Base-by-base conservation (phyloP, 306 rosid genomes). In the Arachis hypogaea region DNA sequence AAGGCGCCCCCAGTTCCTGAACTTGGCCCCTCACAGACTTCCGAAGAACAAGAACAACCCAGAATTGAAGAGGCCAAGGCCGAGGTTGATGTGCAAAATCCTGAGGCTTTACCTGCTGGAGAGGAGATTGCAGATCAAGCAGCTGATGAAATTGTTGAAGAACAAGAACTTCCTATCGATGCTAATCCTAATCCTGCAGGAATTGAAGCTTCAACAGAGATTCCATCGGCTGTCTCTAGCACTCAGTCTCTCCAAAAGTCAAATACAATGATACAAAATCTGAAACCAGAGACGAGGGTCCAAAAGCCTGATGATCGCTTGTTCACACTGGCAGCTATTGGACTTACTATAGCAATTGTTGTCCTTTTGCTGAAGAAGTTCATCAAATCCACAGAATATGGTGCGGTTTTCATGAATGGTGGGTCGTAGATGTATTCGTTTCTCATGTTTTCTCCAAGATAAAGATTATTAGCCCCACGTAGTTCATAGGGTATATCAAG, bases 321-420 rank as follows among this genome's bases (percentile, higher is more conserved):
- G 82, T 92, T 90, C 82, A 95, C 98, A 14, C 70, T 85, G 85
- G 99, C 99, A 52, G 98, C 98, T 11, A 85, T 95, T 54, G 99
- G 96, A 11, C 99, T 95, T 22, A 78, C 99, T 44, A 77, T 92
- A 33, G 99, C 99, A 36, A 95, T 95, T 72, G 50, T 88, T 71
- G 88, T 88, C 74, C 96, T 95, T 62, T 63, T 95, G 77, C 77
- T 92, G 84, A 95, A 92, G 84, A 92, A 95, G 83, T 90, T 95
- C 65, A 71, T 95, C 79, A 92, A 87, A 76, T 82, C 92, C 64
- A 80, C 88, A 7, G 92, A 88, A 63, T 83, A 85, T 7, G 90
- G 92, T 42, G 85, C 98, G 7, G 77, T 95, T 73, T 92, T 89
- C 92, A 87, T 87, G 87, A 80, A 90, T 51, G 93, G 83, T 46